Evolutionary conservation across 2,329 filamentous ascomycete species (phyloP).

Genomic region (Beauveria asiatica): DNA sequence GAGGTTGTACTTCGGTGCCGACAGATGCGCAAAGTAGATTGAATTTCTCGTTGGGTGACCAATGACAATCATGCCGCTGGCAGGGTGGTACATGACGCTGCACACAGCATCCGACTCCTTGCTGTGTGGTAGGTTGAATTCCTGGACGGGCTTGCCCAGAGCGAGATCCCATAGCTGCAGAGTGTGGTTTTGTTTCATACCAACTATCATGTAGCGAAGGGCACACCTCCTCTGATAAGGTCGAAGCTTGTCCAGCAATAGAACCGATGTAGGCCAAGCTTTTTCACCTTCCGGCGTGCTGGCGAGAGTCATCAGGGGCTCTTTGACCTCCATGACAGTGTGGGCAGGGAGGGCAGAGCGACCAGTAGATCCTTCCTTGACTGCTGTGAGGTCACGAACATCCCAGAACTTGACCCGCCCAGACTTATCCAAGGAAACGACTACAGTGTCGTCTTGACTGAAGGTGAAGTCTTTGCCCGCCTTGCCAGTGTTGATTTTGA

Average conservation of each 20-base stretch:
- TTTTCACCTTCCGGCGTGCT: slow-evolving; percentile 86
- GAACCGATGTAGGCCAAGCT: slow-evolving; percentile 91
- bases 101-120: slow-evolving; percentile 97
- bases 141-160: slow-evolving; percentile 89
- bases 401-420: slow-evolving; percentile 98
- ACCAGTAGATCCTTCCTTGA: slow-evolving; percentile 41
- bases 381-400: slow-evolving; percentile 64
- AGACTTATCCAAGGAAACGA: slow-evolving; percentile 94
- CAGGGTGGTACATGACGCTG: slow-evolving; percentile 88
- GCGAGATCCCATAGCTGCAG: slow-evolving; percentile 97
- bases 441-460: slow-evolving; percentile 89
- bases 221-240: slow-evolving; percentile 86
- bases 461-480: slow-evolving; percentile 97
- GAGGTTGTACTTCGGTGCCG: slow-evolving; percentile 85
- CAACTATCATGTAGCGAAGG: slow-evolving; percentile 89
- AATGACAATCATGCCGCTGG: slow-evolving; percentile 86
- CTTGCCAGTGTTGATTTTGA: slow-evolving; percentile 95
- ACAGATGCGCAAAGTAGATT: slow-evolving; percentile 93
- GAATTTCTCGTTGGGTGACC: slow-evolving; percentile 96
- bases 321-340: slow-evolving; percentile 66
- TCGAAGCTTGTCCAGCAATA: slow-evolving; percentile 92
- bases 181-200: slow-evolving; percentile 98
- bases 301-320: slow-evolving; percentile 76
- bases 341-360: slow-evolving; percentile 45
- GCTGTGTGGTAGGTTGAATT: slow-evolving; percentile 91